A percentile compares a stretch with the other conserved stretches of the same genome.
phyloP scores from a whole-genome alignment of 352 stramenopile genomes.

The Phytophthora rubi region DNA sequence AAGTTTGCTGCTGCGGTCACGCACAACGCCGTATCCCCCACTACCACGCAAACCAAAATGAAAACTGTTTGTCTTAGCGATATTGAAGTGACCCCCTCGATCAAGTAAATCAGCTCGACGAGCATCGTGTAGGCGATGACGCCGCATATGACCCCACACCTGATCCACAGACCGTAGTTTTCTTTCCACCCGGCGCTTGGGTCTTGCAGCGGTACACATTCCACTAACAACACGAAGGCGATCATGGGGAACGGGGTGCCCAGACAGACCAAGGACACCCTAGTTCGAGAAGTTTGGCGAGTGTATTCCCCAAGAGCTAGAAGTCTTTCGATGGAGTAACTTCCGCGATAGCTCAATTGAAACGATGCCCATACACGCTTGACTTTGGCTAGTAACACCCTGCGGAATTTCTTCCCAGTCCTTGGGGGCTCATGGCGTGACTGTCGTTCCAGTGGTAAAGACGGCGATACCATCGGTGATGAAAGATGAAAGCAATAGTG shows the following conservation, averaged over 20 bases:
- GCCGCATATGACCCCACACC: constrained; percentile 7
- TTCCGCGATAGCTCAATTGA: constrained; percentile 34
- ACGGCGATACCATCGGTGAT: too few relatives aligned
- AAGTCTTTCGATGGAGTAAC: constrained; percentile 44
- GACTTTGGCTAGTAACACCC: constrained; percentile 2
- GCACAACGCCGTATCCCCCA: constrained; percentile 10
- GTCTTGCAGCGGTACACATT: constrained; percentile 22
- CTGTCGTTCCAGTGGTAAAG: too few relatives aligned
- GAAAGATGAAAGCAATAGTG: too few relatives aligned
- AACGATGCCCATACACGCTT: constrained; percentile 12
- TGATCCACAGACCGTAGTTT: constrained; percentile 27
- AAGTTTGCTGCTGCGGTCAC: constrained; percentile 12
- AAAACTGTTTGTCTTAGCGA: constrained; percentile 9
- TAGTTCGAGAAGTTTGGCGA: constrained; percentile 8
- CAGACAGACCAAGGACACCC: constrained; percentile 19
- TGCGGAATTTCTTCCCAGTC: too few relatives aligned
- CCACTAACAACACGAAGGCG: constrained; percentile 13
- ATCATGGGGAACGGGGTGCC: constrained; percentile 29
- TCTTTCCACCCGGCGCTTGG: constrained; percentile 15
- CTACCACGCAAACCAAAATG: constrained; percentile 11
- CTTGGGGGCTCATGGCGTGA: too few relatives aligned
- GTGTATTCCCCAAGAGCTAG: constrained; percentile 36
- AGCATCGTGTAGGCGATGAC: constrained; percentile 24
- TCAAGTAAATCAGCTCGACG: constrained; percentile 14
- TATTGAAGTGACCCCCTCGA: constrained; percentile 16